phyloP scores from a whole-genome alignment of 2,329 filamentous ascomycete species.

The Geosmithia putterillii region DNA sequence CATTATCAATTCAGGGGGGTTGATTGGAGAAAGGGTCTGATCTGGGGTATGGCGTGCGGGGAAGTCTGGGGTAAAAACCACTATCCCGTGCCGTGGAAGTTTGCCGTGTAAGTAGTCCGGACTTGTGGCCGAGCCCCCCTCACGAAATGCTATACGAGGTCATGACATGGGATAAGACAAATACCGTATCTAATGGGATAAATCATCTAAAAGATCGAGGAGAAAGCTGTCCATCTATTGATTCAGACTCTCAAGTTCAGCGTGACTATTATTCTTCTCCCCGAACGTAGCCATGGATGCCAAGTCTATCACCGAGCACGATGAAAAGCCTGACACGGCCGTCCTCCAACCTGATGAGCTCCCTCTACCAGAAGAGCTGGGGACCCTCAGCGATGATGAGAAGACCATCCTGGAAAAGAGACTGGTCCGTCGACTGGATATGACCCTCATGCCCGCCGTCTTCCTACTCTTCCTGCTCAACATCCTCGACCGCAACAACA shows the following conservation, averaged over 20 bases:
- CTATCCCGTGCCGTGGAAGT: too few species aligned
- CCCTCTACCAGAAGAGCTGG: not conserved
- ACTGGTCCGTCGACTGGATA: conserved; percentile 11
- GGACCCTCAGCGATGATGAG: not conserved
- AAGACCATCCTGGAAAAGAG: conserved; percentile 4
- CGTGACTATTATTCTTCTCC: too few species aligned
- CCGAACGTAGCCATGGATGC: not conserved
- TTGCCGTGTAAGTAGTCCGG: not conserved
- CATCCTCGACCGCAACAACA: conserved; percentile 11
- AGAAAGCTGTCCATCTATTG: too few species aligned
- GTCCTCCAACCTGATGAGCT: not conserved
- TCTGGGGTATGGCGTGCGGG: not conserved
- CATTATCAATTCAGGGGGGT: too few species aligned
- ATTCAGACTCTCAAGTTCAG: too few species aligned
- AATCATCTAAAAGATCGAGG: not conserved
- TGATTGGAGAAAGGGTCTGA: not conserved
- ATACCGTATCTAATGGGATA: too few species aligned
- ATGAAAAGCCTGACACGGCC: not conserved
- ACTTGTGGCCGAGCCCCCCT: not conserved
- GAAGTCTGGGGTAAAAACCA: not conserved
- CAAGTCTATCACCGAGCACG: not conserved
- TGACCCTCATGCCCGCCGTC: conserved; percentile 11
- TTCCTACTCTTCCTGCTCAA: conserved; percentile 13
- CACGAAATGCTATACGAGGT: not conserved
- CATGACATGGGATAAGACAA: not conserved